These are phyloP conservation scores for Chlorella sorokiniana DNA, from an alignment of 139 green algal species.

Conservation along the genomic window DNA sequence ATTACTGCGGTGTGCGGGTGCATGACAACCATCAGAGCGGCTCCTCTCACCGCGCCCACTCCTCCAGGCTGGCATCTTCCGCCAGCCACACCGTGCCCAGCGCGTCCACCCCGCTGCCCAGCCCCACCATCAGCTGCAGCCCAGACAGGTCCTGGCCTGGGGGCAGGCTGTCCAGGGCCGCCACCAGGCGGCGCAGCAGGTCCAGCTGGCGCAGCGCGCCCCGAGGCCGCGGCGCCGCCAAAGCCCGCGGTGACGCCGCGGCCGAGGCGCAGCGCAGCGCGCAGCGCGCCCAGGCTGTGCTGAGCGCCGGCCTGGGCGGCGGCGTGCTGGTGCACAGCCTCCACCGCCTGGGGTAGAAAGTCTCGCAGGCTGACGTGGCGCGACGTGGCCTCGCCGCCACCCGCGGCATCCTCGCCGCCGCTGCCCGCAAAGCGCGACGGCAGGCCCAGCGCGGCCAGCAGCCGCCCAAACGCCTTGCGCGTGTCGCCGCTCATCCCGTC, in stretches of 20 bases:
- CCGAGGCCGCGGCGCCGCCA: constrained; percentile 2
- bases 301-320: constrained; percentile 22
- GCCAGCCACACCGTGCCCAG: constrained; percentile 48
- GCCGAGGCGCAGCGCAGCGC: constrained; percentile 58
- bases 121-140: constrained; percentile 40
- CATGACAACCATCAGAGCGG: too few relatives aligned
- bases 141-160: constrained; percentile 26
- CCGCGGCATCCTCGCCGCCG: background rate
- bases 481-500: constrained; percentile 9
- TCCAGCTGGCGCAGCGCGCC: constrained; percentile 35
- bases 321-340: constrained; percentile 42
- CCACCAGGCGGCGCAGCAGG: constrained; percentile 8
- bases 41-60: constrained; percentile 41
- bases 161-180: constrained; percentile 10
- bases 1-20: too few relatives aligned
- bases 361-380: constrained; percentile 27
- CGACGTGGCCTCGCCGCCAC: background rate
- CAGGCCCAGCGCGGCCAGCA: constrained; percentile 55
- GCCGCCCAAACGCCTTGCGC: constrained; percentile 46
- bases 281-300: constrained; percentile 47
- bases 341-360: constrained; percentile 59
- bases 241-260: constrained; percentile 43
- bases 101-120: constrained; percentile 39
- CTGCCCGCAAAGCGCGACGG: background rate
- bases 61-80: constrained; percentile 18